A percentile compares a stretch with the other conserved stretches of the same genome.
phyloP scores from a whole-genome alignment of 139 green algal species.

The Asterochloris erici region DNA sequence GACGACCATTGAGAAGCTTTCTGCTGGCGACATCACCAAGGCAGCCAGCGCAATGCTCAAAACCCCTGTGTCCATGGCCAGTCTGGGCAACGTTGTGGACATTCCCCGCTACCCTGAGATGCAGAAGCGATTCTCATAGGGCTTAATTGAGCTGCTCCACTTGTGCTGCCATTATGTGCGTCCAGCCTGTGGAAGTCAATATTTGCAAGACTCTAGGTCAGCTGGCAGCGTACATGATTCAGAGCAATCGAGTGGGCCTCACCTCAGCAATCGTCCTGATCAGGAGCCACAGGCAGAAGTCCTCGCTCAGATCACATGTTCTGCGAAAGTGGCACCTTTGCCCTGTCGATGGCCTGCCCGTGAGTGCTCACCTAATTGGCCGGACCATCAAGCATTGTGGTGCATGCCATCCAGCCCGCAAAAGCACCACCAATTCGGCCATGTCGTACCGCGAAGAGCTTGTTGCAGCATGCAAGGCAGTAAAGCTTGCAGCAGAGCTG shows the following conservation, averaged over 20 bases:
- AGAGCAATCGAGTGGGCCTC: not conserved
- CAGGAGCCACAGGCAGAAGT: not conserved
- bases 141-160: not conserved
- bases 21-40: conserved; percentile 33
- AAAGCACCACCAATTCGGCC: not conserved
- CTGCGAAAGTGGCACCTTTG: too few relatives aligned
- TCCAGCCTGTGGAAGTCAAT: not conserved
- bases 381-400: too few relatives aligned
- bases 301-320: not conserved
- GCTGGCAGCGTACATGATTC: not conserved
- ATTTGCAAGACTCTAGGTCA: not conserved
- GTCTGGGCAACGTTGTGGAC: conserved; percentile 43
- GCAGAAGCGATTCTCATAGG: conserved; percentile 21
- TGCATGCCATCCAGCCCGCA: not conserved
- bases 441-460: conserved; percentile 34
- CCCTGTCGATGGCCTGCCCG: too few relatives aligned
- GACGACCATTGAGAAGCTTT: conserved; percentile 30
- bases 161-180: not conserved
- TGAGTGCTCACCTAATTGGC: too few relatives aligned
- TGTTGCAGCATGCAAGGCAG: conserved; percentile 50
- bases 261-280: not conserved
- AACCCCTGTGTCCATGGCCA: conserved; percentile 39
- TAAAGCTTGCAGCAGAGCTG: conserved; percentile 57
- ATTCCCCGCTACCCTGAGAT: conserved; percentile 47
- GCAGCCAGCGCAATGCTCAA: conserved; percentile 45